Evolutionary conservation across 176 grass and related monocot genomes (phyloP).

Genomic region (Luzula sylvatica): DNA sequence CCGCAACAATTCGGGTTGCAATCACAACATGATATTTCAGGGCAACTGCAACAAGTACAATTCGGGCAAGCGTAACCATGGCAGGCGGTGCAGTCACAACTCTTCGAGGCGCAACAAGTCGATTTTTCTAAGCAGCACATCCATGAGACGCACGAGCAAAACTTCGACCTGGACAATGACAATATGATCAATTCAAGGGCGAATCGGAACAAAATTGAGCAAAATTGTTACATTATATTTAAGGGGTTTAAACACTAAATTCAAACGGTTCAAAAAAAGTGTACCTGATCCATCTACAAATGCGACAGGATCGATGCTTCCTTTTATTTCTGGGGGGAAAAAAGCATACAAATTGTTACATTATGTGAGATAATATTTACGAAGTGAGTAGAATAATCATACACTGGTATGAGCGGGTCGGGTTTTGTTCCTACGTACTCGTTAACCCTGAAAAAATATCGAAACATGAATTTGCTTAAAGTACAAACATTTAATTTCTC

Average conservation of each 20-base stretch:
- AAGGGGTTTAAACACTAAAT: too few species aligned
- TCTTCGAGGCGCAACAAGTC: slow-evolving; percentile 7
- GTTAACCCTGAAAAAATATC: slow-evolving; percentile 48
- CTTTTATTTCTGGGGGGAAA: slow-evolving; percentile 66
- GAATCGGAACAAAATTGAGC: too few species aligned
- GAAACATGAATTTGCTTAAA: not conserved
- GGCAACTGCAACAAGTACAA: slow-evolving; percentile 28
- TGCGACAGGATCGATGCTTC: slow-evolving; percentile 35
- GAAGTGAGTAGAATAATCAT: slow-evolving; percentile 28
- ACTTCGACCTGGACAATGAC: slow-evolving; percentile 41
- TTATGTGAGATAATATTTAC: slow-evolving; percentile 19
- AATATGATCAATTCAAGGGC: too few species aligned
- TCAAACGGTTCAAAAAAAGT: not conserved
- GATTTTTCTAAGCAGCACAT: slow-evolving; percentile 39
- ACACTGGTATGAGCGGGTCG: slow-evolving; percentile 82
- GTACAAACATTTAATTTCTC: not conserved
- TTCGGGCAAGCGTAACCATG: slow-evolving; percentile 17
- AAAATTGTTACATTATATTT: too few species aligned
- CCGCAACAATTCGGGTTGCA: slow-evolving; percentile 18
- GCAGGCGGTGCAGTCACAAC: slow-evolving; percentile 2
- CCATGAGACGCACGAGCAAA: slow-evolving; percentile 36
- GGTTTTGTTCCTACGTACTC: slow-evolving; percentile 73
- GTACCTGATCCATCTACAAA: slow-evolving; percentile 70
- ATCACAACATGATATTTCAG: slow-evolving; percentile 8
- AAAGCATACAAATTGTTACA: not conserved